Evolutionary conservation across 1,284 basidiomycete genomes (phyloP).

Genomic region (Ceratobasidium sp.): DNA sequence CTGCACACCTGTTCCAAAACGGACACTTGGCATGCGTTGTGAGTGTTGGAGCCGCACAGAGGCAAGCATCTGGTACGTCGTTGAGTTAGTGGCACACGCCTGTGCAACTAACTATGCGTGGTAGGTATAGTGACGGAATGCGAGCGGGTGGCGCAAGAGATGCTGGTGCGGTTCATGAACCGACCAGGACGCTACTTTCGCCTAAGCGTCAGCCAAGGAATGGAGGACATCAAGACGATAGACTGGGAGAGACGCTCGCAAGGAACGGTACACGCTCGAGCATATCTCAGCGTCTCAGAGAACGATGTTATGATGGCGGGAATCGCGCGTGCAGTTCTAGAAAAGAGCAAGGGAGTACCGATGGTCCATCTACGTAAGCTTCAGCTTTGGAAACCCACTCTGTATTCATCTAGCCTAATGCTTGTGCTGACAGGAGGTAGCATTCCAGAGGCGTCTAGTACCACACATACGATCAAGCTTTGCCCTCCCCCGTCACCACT

Average conservation of each 20-base stretch:
- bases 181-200: background rate
- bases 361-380: background rate
- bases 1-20: background rate
- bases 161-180: background rate
- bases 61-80: background rate
- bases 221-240: background rate
- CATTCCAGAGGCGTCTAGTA: background rate
- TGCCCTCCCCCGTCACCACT: too few species aligned
- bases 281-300: background rate
- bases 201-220: constrained; percentile 9
- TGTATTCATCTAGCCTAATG: too few species aligned
- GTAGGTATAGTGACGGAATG: too few species aligned
- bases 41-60: background rate
- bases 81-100: background rate
- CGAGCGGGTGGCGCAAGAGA: constrained; percentile 10
- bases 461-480: too few species aligned
- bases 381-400: background rate
- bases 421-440: background rate
- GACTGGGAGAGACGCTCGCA: constrained; percentile 4
- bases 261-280: background rate
- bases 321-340: background rate
- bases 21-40: background rate
- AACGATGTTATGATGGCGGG: background rate
- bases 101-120: too few species aligned
- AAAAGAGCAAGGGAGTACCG: background rate